Conservation (phyloP, 176 grass and related monocot genomes). For the Rhynchospora breviuscula region DNA sequence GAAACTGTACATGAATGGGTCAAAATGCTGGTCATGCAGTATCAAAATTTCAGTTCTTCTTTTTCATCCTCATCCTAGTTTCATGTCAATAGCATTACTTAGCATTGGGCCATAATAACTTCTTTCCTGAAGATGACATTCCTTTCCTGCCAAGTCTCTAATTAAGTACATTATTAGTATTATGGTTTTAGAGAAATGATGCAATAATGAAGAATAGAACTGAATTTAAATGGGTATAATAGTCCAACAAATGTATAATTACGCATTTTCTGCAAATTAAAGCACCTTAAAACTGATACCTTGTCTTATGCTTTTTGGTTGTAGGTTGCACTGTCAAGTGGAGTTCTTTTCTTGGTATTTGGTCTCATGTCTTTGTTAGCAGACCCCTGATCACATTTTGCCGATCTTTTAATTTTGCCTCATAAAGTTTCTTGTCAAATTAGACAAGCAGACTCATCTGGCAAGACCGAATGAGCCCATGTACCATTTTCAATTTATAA, state of each 20-base stretch:
- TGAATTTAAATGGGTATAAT: background rate
- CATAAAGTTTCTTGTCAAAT: slow-evolving; percentile 8
- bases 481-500: slow-evolving; percentile 21
- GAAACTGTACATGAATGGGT: too few relatives aligned
- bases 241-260: background rate
- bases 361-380: slow-evolving; percentile 72
- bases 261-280: background rate
- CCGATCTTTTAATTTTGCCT: slow-evolving; percentile 2
- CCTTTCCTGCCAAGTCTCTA: background rate
- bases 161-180: background rate
- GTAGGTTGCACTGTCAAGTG: slow-evolving; percentile 75
- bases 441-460: slow-evolving; percentile 6
- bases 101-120: background rate
- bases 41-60: too few relatives aligned
- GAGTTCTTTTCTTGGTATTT: slow-evolving; percentile 71
- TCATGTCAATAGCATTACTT: background rate
- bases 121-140: background rate
- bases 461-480: background rate
- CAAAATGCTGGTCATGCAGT: too few relatives aligned
- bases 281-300: background rate
- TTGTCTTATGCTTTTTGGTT: background rate
- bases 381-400: slow-evolving; percentile 26
- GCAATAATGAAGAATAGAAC: background rate
- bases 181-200: background rate
- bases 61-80: too few relatives aligned